phyloP scores from a whole-genome alignment of 768 basidiomycete genomes.

The Leccinellum rugosiceps region DNA sequence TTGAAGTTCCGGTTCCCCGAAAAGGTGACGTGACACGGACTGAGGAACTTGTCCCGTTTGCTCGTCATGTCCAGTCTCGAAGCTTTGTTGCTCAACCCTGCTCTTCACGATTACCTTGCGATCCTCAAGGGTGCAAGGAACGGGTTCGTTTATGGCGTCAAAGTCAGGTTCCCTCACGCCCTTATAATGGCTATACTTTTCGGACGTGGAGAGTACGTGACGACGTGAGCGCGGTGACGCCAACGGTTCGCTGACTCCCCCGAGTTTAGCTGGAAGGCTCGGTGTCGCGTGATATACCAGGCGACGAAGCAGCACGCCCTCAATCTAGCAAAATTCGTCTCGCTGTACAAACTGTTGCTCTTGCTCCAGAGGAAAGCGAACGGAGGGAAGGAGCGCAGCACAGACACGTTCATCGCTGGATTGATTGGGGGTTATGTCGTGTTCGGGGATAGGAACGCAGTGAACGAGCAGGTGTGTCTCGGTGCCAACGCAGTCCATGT shows the following conservation, averaged over 20 bases:
- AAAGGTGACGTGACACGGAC: not conserved
- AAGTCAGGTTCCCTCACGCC: conserved; percentile 94
- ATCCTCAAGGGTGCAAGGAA: conserved; percentile 94
- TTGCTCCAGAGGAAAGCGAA: conserved; percentile 80
- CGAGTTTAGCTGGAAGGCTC: conserved; percentile 64
- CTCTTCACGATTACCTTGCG: conserved; percentile 85
- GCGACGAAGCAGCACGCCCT: conserved; percentile 89
- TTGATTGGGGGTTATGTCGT: conserved; percentile 88
- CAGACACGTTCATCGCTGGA: conserved; percentile 91
- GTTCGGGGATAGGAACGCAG: conserved; percentile 81
- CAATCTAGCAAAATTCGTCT: conserved; percentile 92
- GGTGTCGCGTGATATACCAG: conserved; percentile 64
- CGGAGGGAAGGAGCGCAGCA: conserved; percentile 73
- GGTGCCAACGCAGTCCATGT: not conserved
- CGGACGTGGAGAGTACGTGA: conserved; percentile 81
- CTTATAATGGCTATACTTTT: conserved; percentile 95
- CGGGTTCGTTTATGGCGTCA: conserved; percentile 86
- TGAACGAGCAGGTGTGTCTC: conserved; percentile 81
- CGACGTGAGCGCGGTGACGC: not conserved
- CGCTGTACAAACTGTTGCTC: conserved; percentile 85
- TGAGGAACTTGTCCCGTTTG: not conserved
- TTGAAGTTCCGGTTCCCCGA: not conserved
- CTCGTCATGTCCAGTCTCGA: conserved; percentile 25
- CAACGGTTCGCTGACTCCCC: conserved; percentile 6
- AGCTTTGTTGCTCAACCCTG: conserved; percentile 50